Evolutionary conservation across 2,329 filamentous ascomycete species (phyloP).

Genomic region (Penicillium sp.): DNA sequence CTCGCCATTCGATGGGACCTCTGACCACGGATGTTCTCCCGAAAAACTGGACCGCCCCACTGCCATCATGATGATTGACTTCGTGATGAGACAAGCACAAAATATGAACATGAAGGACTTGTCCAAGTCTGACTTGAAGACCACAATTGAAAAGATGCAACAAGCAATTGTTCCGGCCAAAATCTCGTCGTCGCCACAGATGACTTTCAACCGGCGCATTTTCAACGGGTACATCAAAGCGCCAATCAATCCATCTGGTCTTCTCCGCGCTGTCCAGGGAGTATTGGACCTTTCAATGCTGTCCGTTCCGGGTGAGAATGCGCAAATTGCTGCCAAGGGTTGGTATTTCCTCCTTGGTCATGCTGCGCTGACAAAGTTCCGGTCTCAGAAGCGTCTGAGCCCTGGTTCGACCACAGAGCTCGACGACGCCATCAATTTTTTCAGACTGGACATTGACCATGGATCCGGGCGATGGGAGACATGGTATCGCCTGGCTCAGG

Average conservation of each 20-base stretch:
- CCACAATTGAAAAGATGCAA: conserved; percentile 90
- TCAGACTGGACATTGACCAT: conserved; percentile 80
- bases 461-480: conserved; percentile 82
- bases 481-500: conserved; percentile 86
- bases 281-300: conserved; percentile 73
- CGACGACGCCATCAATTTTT: conserved; percentile 76
- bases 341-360: conserved; percentile 94
- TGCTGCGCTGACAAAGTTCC: conserved; percentile 84
- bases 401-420: conserved; percentile 81
- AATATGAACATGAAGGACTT: conserved; percentile 88
- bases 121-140: conserved; percentile 85
- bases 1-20: conserved; percentile 66
- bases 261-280: conserved; percentile 81
- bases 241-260: conserved; percentile 75
- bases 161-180: conserved; percentile 77
- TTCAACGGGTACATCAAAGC: conserved; percentile 79
- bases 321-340: conserved; percentile 71
- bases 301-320: conserved; percentile 68
- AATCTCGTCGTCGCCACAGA: conserved; percentile 73
- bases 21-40: conserved; percentile 76
- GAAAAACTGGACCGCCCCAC: conserved; percentile 79
- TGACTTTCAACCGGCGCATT: conserved; percentile 84
- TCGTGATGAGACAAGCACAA: conserved; percentile 77
- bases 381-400: conserved; percentile 74
- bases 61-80: conserved; percentile 79